Conservation (phyloP, 176 grass and related monocot genomes). For the Rhynchospora breviuscula region DNA sequence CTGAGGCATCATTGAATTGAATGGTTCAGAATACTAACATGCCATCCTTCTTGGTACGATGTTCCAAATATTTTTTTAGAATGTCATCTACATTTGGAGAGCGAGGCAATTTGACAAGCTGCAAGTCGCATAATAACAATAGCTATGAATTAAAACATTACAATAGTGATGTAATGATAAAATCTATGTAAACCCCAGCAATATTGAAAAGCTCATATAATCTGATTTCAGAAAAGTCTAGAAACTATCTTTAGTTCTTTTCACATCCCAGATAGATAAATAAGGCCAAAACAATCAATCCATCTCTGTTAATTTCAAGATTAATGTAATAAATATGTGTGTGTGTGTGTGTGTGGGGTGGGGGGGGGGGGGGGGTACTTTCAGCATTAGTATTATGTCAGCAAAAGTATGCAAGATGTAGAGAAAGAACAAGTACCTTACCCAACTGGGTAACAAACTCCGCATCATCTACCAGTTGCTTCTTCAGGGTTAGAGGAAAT, state of each 20-base stretch:
- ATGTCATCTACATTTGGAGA: conserved; percentile 91
- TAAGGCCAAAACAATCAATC: not conserved
- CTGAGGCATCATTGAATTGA: not conserved
- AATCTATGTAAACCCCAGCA: not conserved
- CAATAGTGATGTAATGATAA: not conserved
- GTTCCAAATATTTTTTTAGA: conserved; percentile 81
- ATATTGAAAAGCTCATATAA: not conserved
- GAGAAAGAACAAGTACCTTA: conserved; percentile 52
- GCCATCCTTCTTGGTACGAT: conserved; percentile 81
- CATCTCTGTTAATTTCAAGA: conserved; percentile 2
- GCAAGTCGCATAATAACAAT: conserved; percentile 33
- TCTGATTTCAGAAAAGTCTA: not conserved
- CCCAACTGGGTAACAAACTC: conserved; percentile 90
- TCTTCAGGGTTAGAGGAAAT: conserved; percentile 86
- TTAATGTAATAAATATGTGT: not conserved
- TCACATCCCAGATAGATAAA: conserved; percentile 7
- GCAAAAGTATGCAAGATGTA: not conserved
- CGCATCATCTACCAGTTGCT: conserved; percentile 90
- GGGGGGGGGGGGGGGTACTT: not conserved
- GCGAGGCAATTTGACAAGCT: conserved; percentile 90
- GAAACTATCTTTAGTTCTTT: conserved; percentile 1
- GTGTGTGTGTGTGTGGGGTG: too few species aligned
- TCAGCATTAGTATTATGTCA: not conserved
- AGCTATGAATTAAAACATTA: conserved; percentile 17
- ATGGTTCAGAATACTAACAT: conserved; percentile 50